phyloP scores from a whole-genome alignment of 768 basidiomycete species.

The Tricholoma bakamatsutake region DNA sequence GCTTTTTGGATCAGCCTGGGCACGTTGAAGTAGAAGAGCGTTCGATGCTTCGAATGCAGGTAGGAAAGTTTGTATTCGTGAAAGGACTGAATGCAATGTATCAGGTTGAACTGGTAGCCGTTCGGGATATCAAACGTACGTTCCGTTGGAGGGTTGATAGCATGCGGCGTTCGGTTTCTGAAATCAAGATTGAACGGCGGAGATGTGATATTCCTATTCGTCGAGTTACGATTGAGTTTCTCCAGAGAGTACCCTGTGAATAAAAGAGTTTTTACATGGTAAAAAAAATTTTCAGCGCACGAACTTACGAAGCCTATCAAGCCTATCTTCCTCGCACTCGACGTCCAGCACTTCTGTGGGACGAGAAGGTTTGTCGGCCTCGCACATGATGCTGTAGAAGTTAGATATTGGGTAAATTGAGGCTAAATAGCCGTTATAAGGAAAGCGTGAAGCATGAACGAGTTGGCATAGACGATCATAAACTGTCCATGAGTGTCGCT shows the following conservation, averaged over 20 bases:
- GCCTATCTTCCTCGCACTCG: conserved; percentile 3
- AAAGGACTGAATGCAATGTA: conserved; percentile 43
- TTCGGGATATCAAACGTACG: conserved; percentile 29
- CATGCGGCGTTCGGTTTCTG: conserved; percentile 15
- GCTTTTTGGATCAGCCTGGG: conserved; percentile 43
- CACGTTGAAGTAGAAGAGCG: conserved; percentile 40
- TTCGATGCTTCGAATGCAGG: conserved; percentile 65
- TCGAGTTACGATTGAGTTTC: not conserved
- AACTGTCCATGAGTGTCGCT: not conserved
- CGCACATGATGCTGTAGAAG: not conserved
- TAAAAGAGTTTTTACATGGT: not conserved
- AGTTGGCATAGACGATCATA: not conserved
- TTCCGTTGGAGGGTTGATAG: conserved; percentile 39
- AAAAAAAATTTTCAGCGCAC: not conserved
- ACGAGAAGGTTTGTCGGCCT: not conserved
- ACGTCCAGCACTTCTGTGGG: not conserved
- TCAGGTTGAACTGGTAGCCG: not conserved
- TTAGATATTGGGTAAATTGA: not conserved
- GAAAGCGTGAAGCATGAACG: not conserved
- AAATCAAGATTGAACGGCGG: not conserved
- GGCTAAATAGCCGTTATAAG: not conserved
- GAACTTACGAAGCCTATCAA: conserved; percentile 1
- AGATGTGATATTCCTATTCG: not conserved
- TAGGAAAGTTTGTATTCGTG: conserved; percentile 61
- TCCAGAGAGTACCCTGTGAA: not conserved